These are phyloP conservation scores for Geum urbanum DNA, from an alignment of 306 rosid genomes.

Conservation along the genomic window DNA sequence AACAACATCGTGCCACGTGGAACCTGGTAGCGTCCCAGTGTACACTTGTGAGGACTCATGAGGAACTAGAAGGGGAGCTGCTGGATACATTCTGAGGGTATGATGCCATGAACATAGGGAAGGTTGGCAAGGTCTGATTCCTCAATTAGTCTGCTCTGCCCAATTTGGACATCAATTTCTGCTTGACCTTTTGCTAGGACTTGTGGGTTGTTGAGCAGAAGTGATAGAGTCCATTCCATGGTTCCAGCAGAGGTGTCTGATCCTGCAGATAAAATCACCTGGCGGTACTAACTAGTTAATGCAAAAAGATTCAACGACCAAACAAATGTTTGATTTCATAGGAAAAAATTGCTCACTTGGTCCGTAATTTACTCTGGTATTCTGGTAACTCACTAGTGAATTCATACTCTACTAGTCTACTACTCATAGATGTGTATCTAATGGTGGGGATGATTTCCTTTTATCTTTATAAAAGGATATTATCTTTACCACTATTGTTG, in stretches of 20 bases:
- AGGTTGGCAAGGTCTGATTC: slow-evolving; percentile 31
- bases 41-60: slow-evolving; percentile 36
- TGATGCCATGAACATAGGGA: slow-evolving; percentile 26
- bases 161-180: slow-evolving; percentile 26
- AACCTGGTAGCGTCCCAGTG: slow-evolving; percentile 19
- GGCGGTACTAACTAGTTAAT: neutral
- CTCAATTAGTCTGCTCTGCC: slow-evolving; percentile 12
- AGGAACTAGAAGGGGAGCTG: slow-evolving; percentile 27
- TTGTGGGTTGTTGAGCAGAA: slow-evolving; percentile 36
- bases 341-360: no score
- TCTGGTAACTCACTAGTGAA: no score
- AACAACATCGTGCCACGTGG: slow-evolving; percentile 38
- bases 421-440: no score
- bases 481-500: no score
- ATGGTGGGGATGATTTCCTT: no score
- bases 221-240: slow-evolving; percentile 39
- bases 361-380: no score
- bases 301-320: no score
- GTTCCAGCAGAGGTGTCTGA: slow-evolving; percentile 27
- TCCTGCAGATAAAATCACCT: slow-evolving; percentile 36
- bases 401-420: no score
- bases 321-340: no score
- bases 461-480: no score
- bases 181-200: slow-evolving; percentile 14
- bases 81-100: slow-evolving; percentile 34